These are phyloP conservation scores for Nemania sp. DNA, from an alignment of 2,329 filamentous ascomycete genomes.

Conservation along the genomic window DNA sequence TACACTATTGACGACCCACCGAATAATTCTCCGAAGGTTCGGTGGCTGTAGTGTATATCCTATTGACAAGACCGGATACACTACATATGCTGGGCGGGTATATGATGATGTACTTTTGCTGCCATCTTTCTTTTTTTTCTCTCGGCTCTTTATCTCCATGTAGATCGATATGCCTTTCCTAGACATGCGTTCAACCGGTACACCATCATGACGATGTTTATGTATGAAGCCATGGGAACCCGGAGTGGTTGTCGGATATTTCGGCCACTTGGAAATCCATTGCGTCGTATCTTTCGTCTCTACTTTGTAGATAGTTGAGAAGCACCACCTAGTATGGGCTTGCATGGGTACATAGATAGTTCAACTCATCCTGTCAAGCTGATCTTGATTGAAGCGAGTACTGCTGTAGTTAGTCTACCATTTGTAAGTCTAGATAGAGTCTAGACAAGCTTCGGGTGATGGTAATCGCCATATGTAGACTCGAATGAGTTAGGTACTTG, in stretches of 20 bases:
- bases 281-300: neutral
- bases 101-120: slow-evolving; percentile 13
- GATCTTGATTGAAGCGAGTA: too few relatives aligned
- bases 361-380: neutral
- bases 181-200: too few relatives aligned
- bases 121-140: neutral
- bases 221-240: neutral
- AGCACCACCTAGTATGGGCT: neutral
- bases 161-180: too few relatives aligned
- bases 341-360: neutral
- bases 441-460: too few relatives aligned
- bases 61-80: slow-evolving; percentile 1
- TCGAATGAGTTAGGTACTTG: neutral
- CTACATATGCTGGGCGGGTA: neutral
- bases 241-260: neutral
- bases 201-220: too few relatives aligned
- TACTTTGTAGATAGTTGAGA: neutral
- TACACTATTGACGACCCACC: slow-evolving; percentile 16
- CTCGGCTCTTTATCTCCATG: too few relatives aligned
- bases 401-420: too few relatives aligned
- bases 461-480: slow-evolving; percentile 12
- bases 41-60: neutral
- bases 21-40: slow-evolving; percentile 29
- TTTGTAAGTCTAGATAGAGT: too few relatives aligned
- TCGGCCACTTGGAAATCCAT: slow-evolving; percentile 3